Percentiles rank a stretch among this genome's conserved stretches.
Evolutionary conservation across 164 flowering plant genomes (phyloP).

Genomic region (Dillenia suffruticosa): DNA sequence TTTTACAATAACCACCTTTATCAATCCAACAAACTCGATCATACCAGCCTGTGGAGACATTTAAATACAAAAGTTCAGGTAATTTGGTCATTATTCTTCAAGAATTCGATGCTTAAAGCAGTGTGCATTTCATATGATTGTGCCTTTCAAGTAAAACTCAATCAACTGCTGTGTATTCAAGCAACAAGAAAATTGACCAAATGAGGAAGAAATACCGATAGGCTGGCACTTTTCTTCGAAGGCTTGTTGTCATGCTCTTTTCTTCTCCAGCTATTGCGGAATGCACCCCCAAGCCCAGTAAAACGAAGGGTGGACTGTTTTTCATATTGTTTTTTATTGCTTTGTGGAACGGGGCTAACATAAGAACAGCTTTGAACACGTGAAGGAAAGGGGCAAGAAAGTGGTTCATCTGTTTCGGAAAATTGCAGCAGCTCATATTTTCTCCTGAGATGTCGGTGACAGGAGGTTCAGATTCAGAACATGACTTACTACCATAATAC

Average conservation of each 20-base stretch:
- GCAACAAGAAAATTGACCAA: not conserved
- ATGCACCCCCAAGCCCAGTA: slow-evolving; percentile 58
- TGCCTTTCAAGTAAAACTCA: not conserved
- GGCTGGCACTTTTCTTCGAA: slow-evolving; percentile 37
- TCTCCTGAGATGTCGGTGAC: slow-evolving; percentile 49
- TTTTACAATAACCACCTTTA: slow-evolving; percentile 80
- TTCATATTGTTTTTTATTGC: slow-evolving; percentile 46
- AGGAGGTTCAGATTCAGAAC: slow-evolving; percentile 15
- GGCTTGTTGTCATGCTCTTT: slow-evolving; percentile 45
- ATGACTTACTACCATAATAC: not conserved
- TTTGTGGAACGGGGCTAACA: slow-evolving; percentile 11
- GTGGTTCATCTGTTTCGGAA: slow-evolving; percentile 22
- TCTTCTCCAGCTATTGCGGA: slow-evolving; percentile 85
- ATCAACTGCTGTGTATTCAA: not conserved
- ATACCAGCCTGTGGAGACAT: slow-evolving; percentile 66
- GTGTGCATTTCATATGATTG: too few species aligned
- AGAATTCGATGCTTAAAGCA: too few species aligned
- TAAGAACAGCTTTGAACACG: slow-evolving; percentile 15
- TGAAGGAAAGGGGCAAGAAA: slow-evolving; percentile 33
- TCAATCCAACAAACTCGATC: slow-evolving; percentile 88
- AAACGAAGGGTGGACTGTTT: slow-evolving; percentile 49
- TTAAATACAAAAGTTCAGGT: too few species aligned
- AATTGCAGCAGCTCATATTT: slow-evolving; percentile 83
- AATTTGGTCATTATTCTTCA: too few species aligned
- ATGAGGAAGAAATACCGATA: slow-evolving; percentile 34